Evolutionary conservation across 2,329 filamentous ascomycete genomes (phyloP), one percentile per base, ranked within the genome.

Genomic region (Aureobasidium sp.): DNA sequence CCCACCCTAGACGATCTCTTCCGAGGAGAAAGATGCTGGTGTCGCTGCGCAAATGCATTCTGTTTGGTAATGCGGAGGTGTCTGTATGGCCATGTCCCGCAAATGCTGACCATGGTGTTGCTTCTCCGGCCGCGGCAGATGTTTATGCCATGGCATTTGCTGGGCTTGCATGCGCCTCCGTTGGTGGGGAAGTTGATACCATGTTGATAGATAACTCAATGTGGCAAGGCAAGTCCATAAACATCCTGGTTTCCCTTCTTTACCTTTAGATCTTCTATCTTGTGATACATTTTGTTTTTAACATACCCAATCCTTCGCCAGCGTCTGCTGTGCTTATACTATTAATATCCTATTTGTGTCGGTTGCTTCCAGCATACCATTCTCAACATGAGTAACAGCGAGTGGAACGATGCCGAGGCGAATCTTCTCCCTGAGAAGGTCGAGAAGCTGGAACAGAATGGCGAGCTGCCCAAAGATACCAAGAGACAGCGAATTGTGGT

Each of bases 401-500:
- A 77, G 63, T 77, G 73, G 74, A 78, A 78, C 49, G 77, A 78
- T 65, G 63, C 73, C 0, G 77, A 79, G 68, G 77, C 77, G 44
- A 79, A 78, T 42, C 69, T 71, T 55, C 68, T 79, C n/a, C 76
- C 77, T 8, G 73, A 77, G 62, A 78, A 74, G 68, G 72, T 78
- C 41, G 72, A 73, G 44, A 65, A 73, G 63, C 41, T 75, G 66
- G 67, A 69, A 41, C 63, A 63, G 39, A 68, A 71, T 16, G 67
- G 67, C 27, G 72, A 76, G 53, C 67, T 75, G 13, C 70, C 73
- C 7, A 69, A 71, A 39, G 64, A 67, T 58, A 65, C 66, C 37
- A 66, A 76, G 63, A 77, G 84, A 64, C 90, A 89, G 73, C 86
- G 81, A 70, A 76, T 95, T 39, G 90, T 95, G 2, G 86, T 96